phyloP scores from a whole-genome alignment of 108 stramenopile genomes.

The Pseudonitzschia pungens region DNA sequence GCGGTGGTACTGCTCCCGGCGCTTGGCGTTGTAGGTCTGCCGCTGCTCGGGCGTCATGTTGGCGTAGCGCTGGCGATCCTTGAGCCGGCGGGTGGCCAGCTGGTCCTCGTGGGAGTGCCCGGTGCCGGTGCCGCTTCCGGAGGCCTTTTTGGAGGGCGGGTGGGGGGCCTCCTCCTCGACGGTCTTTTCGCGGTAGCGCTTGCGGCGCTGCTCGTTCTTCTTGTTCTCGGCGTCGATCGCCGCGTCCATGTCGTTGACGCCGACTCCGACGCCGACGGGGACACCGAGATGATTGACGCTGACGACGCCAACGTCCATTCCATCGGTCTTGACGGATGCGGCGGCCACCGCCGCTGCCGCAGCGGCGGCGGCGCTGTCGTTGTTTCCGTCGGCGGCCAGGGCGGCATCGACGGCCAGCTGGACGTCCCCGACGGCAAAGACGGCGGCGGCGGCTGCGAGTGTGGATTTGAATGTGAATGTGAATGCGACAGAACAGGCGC shows the following conservation, averaged over 20 bases:
- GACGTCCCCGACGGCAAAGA: conserved; percentile 14
- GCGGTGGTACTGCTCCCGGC: conserved; percentile 82
- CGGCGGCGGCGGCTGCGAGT: conserved; percentile 9
- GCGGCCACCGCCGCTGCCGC: conserved; percentile 36
- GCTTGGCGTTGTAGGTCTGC: conserved; percentile 77
- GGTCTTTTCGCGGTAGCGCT: conserved; percentile 51
- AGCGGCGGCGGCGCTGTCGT: conserved; percentile 27
- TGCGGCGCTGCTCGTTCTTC: conserved; percentile 47
- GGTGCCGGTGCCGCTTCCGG: neutral
- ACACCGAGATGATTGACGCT: no score
- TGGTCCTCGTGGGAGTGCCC: conserved; percentile 55
- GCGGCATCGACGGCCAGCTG: conserved; percentile 12
- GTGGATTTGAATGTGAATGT: neutral
- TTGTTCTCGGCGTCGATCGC: conserved; percentile 28
- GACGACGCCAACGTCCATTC: neutral
- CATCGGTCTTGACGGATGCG: conserved; percentile 13
- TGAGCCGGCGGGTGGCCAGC: conserved; percentile 70
- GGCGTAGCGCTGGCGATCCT: conserved; percentile 82
- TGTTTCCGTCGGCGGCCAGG: conserved; percentile 20
- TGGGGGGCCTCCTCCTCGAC: conserved; percentile 36
- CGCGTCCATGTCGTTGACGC: neutral
- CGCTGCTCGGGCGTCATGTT: conserved; percentile 77
- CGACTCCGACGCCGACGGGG: no score
- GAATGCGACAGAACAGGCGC: neutral
- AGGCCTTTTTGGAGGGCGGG: conserved; percentile 30